These are phyloP conservation scores for Claviceps quebecensis DNA, from an alignment of 2,329 filamentous ascomycete genomes.

Conservation along the genomic window DNA sequence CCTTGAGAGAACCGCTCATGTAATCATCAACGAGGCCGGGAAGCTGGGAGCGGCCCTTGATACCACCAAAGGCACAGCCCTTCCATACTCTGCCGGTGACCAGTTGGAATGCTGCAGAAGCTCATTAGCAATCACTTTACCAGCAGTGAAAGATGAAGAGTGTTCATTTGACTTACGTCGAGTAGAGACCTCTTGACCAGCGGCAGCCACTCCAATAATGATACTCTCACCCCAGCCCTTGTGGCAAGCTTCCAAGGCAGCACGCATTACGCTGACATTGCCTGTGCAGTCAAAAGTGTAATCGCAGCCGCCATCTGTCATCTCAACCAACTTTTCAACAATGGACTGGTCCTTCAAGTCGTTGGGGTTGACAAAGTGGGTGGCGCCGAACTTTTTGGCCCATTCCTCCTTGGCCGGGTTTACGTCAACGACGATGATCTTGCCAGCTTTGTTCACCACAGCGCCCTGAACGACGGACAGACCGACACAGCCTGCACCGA, in stretches of 20 bases:
- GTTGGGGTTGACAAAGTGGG: constrained; percentile 88
- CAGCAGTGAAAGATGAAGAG: background rate
- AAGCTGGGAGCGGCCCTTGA: constrained; percentile 93
- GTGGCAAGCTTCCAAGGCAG: constrained; percentile 92
- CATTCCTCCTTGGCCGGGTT: constrained; percentile 87
- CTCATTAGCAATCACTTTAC: background rate
- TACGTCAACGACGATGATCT: constrained; percentile 61
- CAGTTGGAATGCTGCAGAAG: constrained; percentile 72
- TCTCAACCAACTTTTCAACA: constrained; percentile 85
- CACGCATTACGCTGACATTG: constrained; percentile 90
- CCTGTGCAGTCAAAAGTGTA: constrained; percentile 99
- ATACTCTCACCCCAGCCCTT: constrained; percentile 99
- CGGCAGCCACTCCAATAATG: constrained; percentile 92
- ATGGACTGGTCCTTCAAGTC: constrained; percentile 67
- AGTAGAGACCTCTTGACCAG: constrained; percentile 88
- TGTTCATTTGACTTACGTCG: constrained; percentile 51
- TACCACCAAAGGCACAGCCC: constrained; percentile 92
- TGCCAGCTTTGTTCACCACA: constrained; percentile 64
- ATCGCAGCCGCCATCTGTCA: constrained; percentile 96
- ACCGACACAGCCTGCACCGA: constrained; percentile 92
- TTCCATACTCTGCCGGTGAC: constrained; percentile 97
- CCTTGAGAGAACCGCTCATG: constrained; percentile 78
- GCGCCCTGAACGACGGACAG: constrained; percentile 91
- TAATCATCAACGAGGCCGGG: constrained; percentile 81
- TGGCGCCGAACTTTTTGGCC: constrained; percentile 88